These are phyloP conservation scores for Nothopassalora personata DNA, from an alignment of 2,329 filamentous ascomycete species.

Conservation along the genomic window DNA sequence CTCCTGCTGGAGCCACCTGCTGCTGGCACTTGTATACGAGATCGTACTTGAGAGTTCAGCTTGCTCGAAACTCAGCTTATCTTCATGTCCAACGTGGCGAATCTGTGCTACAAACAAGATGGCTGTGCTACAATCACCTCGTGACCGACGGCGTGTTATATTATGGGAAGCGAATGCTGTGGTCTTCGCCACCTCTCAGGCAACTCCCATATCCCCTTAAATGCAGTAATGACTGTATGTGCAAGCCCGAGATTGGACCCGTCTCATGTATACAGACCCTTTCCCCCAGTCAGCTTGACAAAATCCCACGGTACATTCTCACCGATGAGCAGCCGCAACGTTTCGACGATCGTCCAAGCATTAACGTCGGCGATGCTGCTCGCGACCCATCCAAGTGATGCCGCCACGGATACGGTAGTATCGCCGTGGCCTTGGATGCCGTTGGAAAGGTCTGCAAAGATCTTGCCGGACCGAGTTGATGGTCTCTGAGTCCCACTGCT, in stretches of 20 bases:
- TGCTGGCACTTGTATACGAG: neutral
- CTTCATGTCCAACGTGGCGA: neutral
- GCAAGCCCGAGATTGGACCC: neutral
- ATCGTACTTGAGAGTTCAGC: neutral
- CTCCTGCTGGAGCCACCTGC: neutral
- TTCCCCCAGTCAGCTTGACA: constrained; percentile 65
- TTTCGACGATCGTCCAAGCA: constrained; percentile 81
- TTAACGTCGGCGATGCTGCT: constrained; percentile 76
- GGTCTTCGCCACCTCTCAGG: neutral
- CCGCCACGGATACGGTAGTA: constrained; percentile 64
- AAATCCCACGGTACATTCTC: constrained; percentile 82
- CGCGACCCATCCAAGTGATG: constrained; percentile 69
- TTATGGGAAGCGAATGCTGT: neutral
- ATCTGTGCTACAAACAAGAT: neutral
- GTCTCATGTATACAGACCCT: constrained; percentile 45
- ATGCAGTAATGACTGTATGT: neutral
- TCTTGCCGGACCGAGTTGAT: constrained; percentile 47
- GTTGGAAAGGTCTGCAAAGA: constrained; percentile 75
- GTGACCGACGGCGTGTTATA: neutral
- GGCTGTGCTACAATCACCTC: neutral
- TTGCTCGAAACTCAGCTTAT: neutral
- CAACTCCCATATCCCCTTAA: neutral
- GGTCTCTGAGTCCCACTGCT: constrained; percentile 35
- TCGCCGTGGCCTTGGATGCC: constrained; percentile 59
- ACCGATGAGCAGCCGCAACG: constrained; percentile 68